Percentiles rank a stretch among this genome's conserved stretches.
Conservation (phyloP, 2,329 filamentous ascomycete genomes). For the Beauveria pseudobassiana region DNA sequence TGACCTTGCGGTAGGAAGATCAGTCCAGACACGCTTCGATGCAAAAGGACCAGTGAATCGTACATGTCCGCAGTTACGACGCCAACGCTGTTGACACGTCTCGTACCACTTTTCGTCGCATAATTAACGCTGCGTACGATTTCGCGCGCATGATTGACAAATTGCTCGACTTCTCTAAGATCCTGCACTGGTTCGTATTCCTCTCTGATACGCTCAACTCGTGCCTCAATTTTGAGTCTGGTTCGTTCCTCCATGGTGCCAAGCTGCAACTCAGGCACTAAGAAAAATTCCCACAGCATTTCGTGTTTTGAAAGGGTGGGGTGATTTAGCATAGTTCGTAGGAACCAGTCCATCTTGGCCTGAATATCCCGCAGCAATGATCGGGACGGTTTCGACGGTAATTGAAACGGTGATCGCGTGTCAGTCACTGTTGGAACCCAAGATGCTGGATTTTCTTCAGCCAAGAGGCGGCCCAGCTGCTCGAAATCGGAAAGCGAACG, state of each 20-base stretch:
- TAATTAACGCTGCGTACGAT: conserved; percentile 80
- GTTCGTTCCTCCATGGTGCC: conserved; percentile 87
- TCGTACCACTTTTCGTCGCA: conserved; percentile 73
- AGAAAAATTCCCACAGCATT: conserved; percentile 97
- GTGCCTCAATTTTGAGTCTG: conserved; percentile 74
- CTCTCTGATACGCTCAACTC: conserved; percentile 77
- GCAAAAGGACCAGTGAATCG: conserved; percentile 53
- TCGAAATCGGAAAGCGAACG: conserved; percentile 86
- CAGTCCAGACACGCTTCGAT: conserved; percentile 45
- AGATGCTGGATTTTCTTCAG: conserved; percentile 86
- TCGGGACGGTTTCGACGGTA: conserved; percentile 84
- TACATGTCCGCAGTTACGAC: conserved; percentile 58
- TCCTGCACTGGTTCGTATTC: conserved; percentile 82
- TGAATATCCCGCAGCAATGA: conserved; percentile 84
- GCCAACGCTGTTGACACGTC: conserved; percentile 67
- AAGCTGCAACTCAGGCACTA: conserved; percentile 87
- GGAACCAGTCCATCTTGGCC: conserved; percentile 74
- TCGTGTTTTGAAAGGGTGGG: conserved; percentile 94
- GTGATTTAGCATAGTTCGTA: conserved; percentile 79
- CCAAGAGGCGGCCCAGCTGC: conserved; percentile 74
- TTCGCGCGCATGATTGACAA: conserved; percentile 84
- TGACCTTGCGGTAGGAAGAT: conserved; percentile 63
- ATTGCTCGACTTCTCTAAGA: conserved; percentile 82
- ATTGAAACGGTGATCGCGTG: conserved; percentile 81
- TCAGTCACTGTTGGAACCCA: conserved; percentile 79